Evolutionary conservation across 1,284 basidiomycete genomes (phyloP), one percentile per base, ranked within the genome.

Genomic region (Pholiota adiposa): DNA sequence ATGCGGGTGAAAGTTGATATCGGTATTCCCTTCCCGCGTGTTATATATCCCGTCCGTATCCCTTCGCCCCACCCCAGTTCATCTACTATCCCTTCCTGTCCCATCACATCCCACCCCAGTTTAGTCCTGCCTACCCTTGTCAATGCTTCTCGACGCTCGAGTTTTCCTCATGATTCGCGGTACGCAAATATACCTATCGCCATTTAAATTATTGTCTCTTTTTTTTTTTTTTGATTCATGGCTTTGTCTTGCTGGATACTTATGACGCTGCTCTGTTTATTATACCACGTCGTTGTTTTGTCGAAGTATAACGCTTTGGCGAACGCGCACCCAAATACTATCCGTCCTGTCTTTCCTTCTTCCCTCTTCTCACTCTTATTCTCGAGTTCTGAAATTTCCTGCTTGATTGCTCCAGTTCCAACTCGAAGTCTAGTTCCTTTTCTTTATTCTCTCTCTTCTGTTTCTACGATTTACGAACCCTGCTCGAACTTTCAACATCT

Each of bases 181-280:
- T 60, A 49, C 54, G 57, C 19, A 34, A 16, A 52, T 31, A 16
- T n/a, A 16, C 54, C 23, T n/a, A 27, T 27, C 11, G 27, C 53
- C 40, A 46, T 43, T 57, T 51, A 51, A 50, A 38, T 56, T 40
- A 40, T 53, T 55, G 11, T 31, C 29, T 11, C 5, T 31, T 31
- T 31, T 4, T 11, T 31, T 11, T 4, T 31, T 11, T 11, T 31
- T 43, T 43, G 40, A 41, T 41, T 41, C 40, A 41, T 43, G 40
- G 19, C 55, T 36, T 7, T 36, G 43, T 56, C 43, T 51, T 54
- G 56, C 50, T 41, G 54, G 56, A 59, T 59, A 63, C 55, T 63
- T 59, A 59, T 44, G 46, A 56, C 36, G 9, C 38, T 18, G 19
- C 21, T 43, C 19, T 43, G 40, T 19, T 43, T n/a, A n/a, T 19